Conservation (phyloP, 2,329 filamentous ascomycete species). For the Chrysosporium queenslandicum region DNA sequence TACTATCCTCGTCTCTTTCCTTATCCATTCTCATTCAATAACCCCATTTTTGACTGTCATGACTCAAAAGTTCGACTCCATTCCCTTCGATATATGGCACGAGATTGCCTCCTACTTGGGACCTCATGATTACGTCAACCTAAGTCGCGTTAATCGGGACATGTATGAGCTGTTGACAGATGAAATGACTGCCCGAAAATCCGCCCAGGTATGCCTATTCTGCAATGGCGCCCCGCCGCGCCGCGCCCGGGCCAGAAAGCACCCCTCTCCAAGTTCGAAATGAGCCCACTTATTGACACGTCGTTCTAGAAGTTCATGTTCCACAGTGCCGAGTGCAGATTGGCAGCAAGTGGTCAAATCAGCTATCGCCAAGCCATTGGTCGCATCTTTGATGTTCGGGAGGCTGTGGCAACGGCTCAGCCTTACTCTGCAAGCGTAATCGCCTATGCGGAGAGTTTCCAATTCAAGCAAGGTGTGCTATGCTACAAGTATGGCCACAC, state of each 20-base stretch:
- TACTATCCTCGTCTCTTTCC: background rate
- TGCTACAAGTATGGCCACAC: conserved; percentile 50
- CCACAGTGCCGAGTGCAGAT: conserved; percentile 38
- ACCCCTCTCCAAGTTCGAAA: background rate
- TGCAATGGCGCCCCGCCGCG: background rate
- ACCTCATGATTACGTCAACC: conserved; percentile 48
- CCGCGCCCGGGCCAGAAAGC: background rate
- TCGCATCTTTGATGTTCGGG: conserved; percentile 50
- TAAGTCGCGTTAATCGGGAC: conserved; percentile 45
- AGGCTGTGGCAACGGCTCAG: conserved; percentile 50
- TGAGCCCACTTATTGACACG: conserved; percentile 13
- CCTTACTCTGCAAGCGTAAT: conserved; percentile 55
- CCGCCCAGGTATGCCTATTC: conserved; percentile 45
- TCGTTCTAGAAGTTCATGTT: conserved; percentile 32
- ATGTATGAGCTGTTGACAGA: conserved; percentile 45
- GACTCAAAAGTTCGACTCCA: conserved; percentile 29
- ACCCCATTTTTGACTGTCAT: conserved; percentile 5
- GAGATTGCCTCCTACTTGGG: conserved; percentile 47
- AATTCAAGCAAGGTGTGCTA: conserved; percentile 54
- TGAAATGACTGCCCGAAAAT: conserved; percentile 47
- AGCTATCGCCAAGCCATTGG: conserved; percentile 48
- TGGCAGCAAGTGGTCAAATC: conserved; percentile 29
- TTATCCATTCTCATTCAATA: background rate
- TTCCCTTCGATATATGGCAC: conserved; percentile 58
- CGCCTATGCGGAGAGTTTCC: conserved; percentile 50